These are phyloP conservation scores for Pyrus betulifolia DNA, from an alignment of 306 rosid genomes.

Conservation along the genomic window DNA sequence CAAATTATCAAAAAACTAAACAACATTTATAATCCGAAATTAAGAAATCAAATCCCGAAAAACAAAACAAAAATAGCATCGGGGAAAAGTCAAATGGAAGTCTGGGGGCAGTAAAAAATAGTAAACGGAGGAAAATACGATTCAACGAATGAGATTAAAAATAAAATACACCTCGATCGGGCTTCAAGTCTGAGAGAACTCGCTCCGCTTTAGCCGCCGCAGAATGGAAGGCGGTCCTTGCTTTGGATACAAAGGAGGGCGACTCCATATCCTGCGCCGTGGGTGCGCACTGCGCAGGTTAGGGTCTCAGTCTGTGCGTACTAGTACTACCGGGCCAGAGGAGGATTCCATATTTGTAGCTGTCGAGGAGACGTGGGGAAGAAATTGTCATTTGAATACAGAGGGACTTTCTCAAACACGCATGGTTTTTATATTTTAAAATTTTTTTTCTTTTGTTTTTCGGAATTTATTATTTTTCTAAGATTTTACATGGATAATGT, in stretches of 20 bases:
- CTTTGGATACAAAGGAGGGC: constrained; percentile 81
- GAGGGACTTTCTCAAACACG: background rate
- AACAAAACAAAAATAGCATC: constrained; percentile 3
- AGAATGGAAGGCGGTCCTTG: constrained; percentile 92
- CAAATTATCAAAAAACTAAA: constrained; percentile 19
- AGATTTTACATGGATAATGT: too few relatives aligned
- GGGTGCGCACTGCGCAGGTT: constrained; percentile 31
- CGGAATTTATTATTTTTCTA: background rate
- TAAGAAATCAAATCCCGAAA: background rate
- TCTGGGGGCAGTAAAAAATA: constrained; percentile 14
- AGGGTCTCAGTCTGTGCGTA: background rate
- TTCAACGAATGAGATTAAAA: background rate
- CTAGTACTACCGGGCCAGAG: background rate
- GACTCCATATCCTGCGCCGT: constrained; percentile 56
- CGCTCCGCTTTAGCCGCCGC: constrained; percentile 99
- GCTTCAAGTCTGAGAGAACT: constrained; percentile 64
- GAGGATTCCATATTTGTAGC: constrained; percentile 3
- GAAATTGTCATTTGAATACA: background rate
- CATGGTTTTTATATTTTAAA: background rate
- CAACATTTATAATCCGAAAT: background rate
- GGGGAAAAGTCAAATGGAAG: constrained; percentile 12
- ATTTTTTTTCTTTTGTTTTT: background rate
- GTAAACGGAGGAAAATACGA: constrained; percentile 11
- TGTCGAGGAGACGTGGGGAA: background rate
- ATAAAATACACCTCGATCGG: constrained; percentile 55